Evolutionary conservation across 495 filamentous ascomycete genomes (phyloP).

Genomic region (Chlorociboria aeruginascens): DNA sequence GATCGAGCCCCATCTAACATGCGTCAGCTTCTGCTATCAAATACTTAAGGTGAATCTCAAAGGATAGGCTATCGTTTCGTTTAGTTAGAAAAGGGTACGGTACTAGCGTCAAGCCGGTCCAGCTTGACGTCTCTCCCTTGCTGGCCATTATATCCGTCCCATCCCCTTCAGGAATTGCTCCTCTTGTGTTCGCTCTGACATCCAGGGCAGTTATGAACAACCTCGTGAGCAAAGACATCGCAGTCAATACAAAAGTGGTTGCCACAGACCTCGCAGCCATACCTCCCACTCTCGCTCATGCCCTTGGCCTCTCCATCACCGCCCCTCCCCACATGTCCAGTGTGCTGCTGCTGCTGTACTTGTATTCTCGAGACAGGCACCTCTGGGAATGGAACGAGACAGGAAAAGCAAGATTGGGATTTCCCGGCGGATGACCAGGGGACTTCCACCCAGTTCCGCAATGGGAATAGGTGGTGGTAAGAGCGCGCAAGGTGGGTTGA

Average conservation of each 20-base stretch:
- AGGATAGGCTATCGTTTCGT: too few species aligned
- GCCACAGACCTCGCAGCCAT: constrained; percentile 71
- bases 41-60: too few species aligned
- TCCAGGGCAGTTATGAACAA: constrained; percentile 89
- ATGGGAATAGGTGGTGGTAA: constrained; percentile 92
- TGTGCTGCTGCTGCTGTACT: neutral
- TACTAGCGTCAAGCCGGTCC: too few species aligned
- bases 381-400: constrained; percentile 39
- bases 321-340: neutral
- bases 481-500: constrained; percentile 92
- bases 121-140: too few species aligned
- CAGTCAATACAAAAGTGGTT: constrained; percentile 97
- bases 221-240: constrained; percentile 86
- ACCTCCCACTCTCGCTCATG: constrained; percentile 76
- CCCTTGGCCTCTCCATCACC: constrained; percentile 32
- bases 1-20: too few species aligned
- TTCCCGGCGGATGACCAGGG: constrained; percentile 57
- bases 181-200: constrained; percentile 54
- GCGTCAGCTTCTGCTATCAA: too few species aligned
- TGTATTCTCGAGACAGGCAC: constrained; percentile 20
- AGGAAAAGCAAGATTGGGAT: constrained; percentile 40
- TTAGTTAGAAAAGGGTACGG: too few species aligned
- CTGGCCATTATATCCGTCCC: too few species aligned
- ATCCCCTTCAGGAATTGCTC: neutral
- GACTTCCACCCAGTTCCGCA: constrained; percentile 84